phyloP scores from a whole-genome alignment of 345 rosid species.

The Eutrema heterophyllum region DNA sequence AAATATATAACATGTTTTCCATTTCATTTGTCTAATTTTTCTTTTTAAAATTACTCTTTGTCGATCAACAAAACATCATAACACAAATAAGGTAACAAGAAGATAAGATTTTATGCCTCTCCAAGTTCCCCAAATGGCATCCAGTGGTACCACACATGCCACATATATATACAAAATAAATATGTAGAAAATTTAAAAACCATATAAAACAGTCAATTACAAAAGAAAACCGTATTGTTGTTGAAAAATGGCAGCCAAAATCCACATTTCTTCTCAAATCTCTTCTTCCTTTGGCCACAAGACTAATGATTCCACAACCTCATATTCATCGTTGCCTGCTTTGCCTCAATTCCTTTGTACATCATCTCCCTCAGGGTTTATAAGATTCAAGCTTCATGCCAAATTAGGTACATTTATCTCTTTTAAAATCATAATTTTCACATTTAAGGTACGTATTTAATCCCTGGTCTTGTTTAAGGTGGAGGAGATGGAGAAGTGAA shows the following conservation, averaged over 20 bases:
- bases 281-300: slow-evolving; percentile 19
- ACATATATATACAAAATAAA: no score
- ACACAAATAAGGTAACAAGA: slow-evolving; percentile 11
- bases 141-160: slow-evolving; percentile 5
- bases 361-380: slow-evolving; percentile 21
- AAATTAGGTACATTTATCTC: slow-evolving; percentile 35
- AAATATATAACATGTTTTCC: no score
- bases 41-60: no score
- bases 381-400: slow-evolving; percentile 53
- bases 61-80: no score
- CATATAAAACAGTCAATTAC: slow-evolving; percentile 7
- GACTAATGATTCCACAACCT: slow-evolving; percentile 17
- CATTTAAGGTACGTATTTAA: not conserved
- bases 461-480: slow-evolving; percentile 31
- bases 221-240: not conserved
- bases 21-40: no score
- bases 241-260: slow-evolving; percentile 51
- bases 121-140: slow-evolving; percentile 3
- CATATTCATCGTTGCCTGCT: slow-evolving; percentile 21
- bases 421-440: not conserved
- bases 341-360: slow-evolving; percentile 17
- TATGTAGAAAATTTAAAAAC: not conserved
- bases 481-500: slow-evolving; percentile 70
- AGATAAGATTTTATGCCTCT: slow-evolving; percentile 15
- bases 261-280: slow-evolving; percentile 37